These are phyloP conservation scores for Exobasidium rhododendri DNA, from an alignment of 1,284 basidiomycete species.

Conservation along the genomic window DNA sequence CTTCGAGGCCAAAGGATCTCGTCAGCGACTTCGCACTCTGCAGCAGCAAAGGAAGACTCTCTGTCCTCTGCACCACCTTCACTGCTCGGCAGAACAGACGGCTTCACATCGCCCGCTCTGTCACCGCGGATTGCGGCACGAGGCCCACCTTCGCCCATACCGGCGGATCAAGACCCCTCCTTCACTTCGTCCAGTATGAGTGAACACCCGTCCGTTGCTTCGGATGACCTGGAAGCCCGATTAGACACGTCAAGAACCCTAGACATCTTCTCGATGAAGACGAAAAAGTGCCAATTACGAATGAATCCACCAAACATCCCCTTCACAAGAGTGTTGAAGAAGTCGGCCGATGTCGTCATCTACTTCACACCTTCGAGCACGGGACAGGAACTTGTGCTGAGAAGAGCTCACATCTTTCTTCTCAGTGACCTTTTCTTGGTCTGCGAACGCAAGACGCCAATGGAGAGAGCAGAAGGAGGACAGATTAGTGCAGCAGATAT, in stretches of 20 bases:
- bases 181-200: constrained; percentile 2
- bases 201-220: not conserved
- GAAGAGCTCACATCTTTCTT: constrained; percentile 78
- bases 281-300: constrained; percentile 90
- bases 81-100: too few relatives aligned
- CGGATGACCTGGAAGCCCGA: constrained; percentile 71
- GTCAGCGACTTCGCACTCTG: constrained; percentile 36
- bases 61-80: not conserved
- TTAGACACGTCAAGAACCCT: constrained; percentile 75
- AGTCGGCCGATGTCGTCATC: constrained; percentile 71
- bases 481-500: constrained; percentile 64
- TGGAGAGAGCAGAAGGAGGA: constrained; percentile 25
- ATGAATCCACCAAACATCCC: constrained; percentile 77
- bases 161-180: not conserved
- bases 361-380: constrained; percentile 70
- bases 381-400: constrained; percentile 63
- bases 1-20: constrained; percentile 28
- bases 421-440: constrained; percentile 88
- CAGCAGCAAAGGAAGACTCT: not conserved
- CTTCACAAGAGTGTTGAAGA: constrained; percentile 75
- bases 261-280: constrained; percentile 94
- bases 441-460: constrained; percentile 56
- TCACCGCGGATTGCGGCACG: not conserved
- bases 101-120: not conserved
- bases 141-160: not conserved